phyloP scores from a whole-genome alignment of 495 filamentous ascomycete species.

The Daldinia decipiens region DNA sequence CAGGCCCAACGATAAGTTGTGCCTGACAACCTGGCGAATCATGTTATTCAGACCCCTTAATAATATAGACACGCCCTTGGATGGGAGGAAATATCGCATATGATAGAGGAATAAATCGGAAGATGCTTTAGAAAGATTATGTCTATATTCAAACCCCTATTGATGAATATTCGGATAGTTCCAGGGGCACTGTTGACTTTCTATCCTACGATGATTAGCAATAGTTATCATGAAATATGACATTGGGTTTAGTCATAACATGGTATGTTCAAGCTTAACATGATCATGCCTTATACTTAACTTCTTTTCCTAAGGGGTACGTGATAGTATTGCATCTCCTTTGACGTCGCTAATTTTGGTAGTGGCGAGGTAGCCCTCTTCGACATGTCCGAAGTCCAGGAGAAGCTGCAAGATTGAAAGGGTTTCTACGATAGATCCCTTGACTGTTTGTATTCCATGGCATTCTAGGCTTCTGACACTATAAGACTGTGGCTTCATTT shows the following conservation, averaged over 20 bases:
- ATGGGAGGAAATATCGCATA: constrained; percentile 6
- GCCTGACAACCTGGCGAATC: constrained; percentile 43
- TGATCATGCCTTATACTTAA: not conserved
- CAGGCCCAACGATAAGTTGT: constrained; percentile 38
- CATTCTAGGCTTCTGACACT: not conserved
- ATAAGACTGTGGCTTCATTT: no score
- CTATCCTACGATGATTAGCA: constrained; percentile 1
- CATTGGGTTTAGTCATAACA: not conserved
- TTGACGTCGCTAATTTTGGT: not conserved
- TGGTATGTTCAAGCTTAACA: not conserved
- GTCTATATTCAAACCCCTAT: constrained; percentile 8
- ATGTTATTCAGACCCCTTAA: constrained; percentile 17
- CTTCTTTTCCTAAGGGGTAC: not conserved
- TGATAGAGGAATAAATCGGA: constrained; percentile 6
- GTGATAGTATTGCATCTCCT: not conserved
- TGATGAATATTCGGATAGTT: constrained; percentile 23
- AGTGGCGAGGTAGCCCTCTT: not conserved
- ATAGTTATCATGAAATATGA: not conserved
- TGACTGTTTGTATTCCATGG: not conserved
- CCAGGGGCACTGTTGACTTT: not conserved
- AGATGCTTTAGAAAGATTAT: constrained; percentile 1
- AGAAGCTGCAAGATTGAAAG: not conserved
- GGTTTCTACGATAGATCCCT: not conserved
- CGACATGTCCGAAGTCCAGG: not conserved
- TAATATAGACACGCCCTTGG: constrained; percentile 28